Evolutionary conservation across 2,329 filamentous ascomycete species (phyloP).

Genomic region (Didymella exigua): DNA sequence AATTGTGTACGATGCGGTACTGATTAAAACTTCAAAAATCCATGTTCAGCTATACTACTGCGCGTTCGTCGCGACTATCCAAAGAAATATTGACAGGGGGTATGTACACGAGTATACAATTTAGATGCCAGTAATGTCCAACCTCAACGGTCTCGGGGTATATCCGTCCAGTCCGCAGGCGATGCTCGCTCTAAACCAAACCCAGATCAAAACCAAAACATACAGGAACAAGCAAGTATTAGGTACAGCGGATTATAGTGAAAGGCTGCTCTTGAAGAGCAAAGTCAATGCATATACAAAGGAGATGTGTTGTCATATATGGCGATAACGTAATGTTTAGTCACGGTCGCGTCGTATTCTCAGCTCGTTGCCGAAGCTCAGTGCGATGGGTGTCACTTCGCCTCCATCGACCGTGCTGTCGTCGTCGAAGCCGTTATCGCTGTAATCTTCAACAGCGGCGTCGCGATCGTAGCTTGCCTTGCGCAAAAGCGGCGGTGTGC

Average conservation of each 20-base stretch:
- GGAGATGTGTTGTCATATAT: conserved; percentile 5
- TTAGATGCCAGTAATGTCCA: conserved; percentile 19
- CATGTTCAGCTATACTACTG: neutral
- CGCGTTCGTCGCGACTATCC: neutral
- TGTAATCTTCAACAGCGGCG: conserved; percentile 58
- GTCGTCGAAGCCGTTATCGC: conserved; percentile 57
- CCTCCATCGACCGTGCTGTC: conserved; percentile 54
- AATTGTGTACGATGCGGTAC: too few species aligned
- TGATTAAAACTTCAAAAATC: neutral
- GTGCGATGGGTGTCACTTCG: conserved; percentile 41
- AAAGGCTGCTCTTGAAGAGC: conserved; percentile 14
- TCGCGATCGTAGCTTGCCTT: conserved; percentile 65
- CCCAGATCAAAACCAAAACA: conserved; percentile 3
- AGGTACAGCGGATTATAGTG: conserved; percentile 17
- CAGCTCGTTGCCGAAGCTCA: conserved; percentile 43
- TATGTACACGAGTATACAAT: conserved; percentile 19
- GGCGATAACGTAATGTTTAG: neutral
- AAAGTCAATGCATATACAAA: conserved; percentile 11
- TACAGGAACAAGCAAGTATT: conserved; percentile 21
- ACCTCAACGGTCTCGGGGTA: conserved; percentile 28
- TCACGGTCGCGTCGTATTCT: conserved; percentile 12
- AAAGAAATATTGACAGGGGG: neutral
- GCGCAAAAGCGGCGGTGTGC: conserved; percentile 62
- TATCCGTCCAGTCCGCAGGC: conserved; percentile 29
- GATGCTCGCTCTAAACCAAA: conserved; percentile 18